Percentiles rank a stretch among this genome's conserved stretches.
Evolutionary conservation across 169 alveolate species (phyloP).

Genomic region (Babesia gibsoni): DNA sequence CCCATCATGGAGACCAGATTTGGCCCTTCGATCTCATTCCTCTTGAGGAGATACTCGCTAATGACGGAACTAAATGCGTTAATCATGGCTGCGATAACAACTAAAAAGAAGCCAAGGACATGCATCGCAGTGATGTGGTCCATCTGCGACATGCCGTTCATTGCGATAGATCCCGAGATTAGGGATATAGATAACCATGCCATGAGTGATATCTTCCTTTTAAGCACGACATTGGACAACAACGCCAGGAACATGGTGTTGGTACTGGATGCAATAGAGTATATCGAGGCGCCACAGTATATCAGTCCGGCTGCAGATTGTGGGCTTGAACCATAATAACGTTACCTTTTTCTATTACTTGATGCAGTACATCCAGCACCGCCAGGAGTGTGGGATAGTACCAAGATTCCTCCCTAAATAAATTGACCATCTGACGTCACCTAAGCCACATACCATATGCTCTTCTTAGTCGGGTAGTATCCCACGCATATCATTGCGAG

Average conservation of each 20-base stretch:
- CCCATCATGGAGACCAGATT: constrained; percentile 68
- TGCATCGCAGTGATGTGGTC: constrained; percentile 37
- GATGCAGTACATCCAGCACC: constrained; percentile 54
- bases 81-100: constrained; percentile 48
- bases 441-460: constrained; percentile 29
- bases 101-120: constrained; percentile 42
- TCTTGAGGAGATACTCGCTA: constrained; percentile 44
- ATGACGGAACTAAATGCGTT: constrained; percentile 58
- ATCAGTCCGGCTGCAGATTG: constrained; percentile 48
- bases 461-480: constrained; percentile 54
- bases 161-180: constrained; percentile 53
- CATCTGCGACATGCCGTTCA: constrained; percentile 43
- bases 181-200: constrained; percentile 53
- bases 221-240: constrained; percentile 31
- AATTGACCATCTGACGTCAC: no score
- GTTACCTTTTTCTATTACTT: constrained; percentile 59
- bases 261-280: constrained; percentile 62
- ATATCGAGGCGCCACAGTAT: constrained; percentile 62
- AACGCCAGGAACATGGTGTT: constrained; percentile 63
- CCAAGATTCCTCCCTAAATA: constrained; percentile 59
- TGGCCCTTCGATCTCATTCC: constrained; percentile 59
- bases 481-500: constrained; percentile 67
- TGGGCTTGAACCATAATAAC: no score
- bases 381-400: constrained; percentile 47
- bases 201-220: constrained; percentile 14